These are phyloP conservation scores for Ophiocordyceps camponoti-rufipedis DNA, from an alignment of 2,329 filamentous ascomycete species.

Conservation along the genomic window DNA sequence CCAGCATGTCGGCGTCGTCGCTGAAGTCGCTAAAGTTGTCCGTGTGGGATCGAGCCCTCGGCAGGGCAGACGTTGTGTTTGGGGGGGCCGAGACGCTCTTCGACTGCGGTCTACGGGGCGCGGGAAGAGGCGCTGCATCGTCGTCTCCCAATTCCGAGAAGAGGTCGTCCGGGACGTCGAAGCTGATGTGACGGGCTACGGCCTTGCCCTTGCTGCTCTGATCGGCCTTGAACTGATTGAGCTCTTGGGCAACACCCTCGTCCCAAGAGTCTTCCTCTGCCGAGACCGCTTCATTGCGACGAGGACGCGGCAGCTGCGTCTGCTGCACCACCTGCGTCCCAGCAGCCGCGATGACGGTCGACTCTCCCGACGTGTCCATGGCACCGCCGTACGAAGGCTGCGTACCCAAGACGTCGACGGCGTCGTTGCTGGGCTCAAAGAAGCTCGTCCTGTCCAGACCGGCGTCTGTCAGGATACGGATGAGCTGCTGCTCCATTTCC, in stretches of 20 bases:
- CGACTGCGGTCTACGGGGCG: slow-evolving; percentile 2
- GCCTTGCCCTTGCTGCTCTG: background rate
- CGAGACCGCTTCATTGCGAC: slow-evolving; percentile 7
- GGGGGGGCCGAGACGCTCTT: background rate
- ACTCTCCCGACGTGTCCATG: slow-evolving; percentile 17
- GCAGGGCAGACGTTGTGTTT: background rate
- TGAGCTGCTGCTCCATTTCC: slow-evolving; percentile 22
- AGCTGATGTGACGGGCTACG: background rate
- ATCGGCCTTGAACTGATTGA: background rate
- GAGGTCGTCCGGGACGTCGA: background rate
- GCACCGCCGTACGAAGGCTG: slow-evolving; percentile 16
- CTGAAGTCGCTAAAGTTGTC: slow-evolving; percentile 28
- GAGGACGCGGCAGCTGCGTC: slow-evolving; percentile 24
- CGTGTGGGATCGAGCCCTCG: slow-evolving; percentile 4
- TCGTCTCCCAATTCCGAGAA: slow-evolving; percentile 14
- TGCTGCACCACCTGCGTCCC: slow-evolving; percentile 32
- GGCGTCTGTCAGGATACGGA: slow-evolving; percentile 21
- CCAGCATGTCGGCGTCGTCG: slow-evolving; percentile 32
- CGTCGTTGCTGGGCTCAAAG: background rate
- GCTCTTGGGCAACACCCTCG: slow-evolving; percentile 1
- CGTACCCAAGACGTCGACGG: slow-evolving; percentile 23
- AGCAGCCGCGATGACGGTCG: slow-evolving; percentile 11
- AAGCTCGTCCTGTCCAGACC: slow-evolving; percentile 21
- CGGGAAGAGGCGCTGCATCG: slow-evolving; percentile 4
- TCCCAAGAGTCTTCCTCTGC: slow-evolving; percentile 6